Percentiles rank a stretch among this genome's conserved stretches.
These are phyloP conservation scores for Thermochaetoides dissita DNA, from an alignment of 2,329 filamentous ascomycete species.

Conservation along the genomic window DNA sequence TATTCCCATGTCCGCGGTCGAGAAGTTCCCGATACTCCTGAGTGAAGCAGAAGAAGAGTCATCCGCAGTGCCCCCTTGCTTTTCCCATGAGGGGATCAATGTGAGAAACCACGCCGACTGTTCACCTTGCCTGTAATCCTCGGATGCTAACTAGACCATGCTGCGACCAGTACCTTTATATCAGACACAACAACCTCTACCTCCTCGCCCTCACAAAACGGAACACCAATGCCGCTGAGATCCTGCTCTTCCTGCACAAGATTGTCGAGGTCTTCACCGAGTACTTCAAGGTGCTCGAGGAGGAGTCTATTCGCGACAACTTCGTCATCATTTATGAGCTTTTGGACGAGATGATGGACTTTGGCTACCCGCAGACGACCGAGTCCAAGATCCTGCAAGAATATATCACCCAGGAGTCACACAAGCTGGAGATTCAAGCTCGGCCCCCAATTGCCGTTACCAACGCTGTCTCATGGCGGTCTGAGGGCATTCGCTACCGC, in stretches of 20 bases:
- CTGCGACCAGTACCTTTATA: conserved; percentile 73
- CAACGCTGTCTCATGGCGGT: conserved; percentile 95
- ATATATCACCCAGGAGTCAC: conserved; percentile 97
- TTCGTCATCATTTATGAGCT: conserved; percentile 99
- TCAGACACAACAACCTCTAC: conserved; percentile 97
- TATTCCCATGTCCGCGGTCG: conserved; percentile 97
- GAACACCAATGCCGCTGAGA: conserved; percentile 97
- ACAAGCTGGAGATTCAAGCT: conserved; percentile 94
- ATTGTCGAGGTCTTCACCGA: conserved; percentile 98
- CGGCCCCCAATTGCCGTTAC: conserved; percentile 94
- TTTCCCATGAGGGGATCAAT: conserved; percentile 97
- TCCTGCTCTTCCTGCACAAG: conserved; percentile 94
- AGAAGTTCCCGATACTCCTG: conserved; percentile 90
- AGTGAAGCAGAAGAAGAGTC: conserved; percentile 99
- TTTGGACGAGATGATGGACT: conserved; percentile 99
- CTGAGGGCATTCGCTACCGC: conserved; percentile 92
- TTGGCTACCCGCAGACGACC: conserved; percentile 96
- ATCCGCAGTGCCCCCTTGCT: conserved; percentile 91
- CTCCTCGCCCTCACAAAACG: conserved; percentile 94
- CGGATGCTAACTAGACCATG: background rate
- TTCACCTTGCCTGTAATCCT: no score
- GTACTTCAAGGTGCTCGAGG: conserved; percentile 98
- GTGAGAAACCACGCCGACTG: conserved; percentile 32
- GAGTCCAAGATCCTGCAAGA: conserved; percentile 98
- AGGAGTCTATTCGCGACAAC: conserved; percentile 97